Percentiles rank a stretch among this genome's conserved stretches.
Conservation (phyloP, 2,329 filamentous ascomycete genomes). For the Torrubiella hemipterigena region DNA sequence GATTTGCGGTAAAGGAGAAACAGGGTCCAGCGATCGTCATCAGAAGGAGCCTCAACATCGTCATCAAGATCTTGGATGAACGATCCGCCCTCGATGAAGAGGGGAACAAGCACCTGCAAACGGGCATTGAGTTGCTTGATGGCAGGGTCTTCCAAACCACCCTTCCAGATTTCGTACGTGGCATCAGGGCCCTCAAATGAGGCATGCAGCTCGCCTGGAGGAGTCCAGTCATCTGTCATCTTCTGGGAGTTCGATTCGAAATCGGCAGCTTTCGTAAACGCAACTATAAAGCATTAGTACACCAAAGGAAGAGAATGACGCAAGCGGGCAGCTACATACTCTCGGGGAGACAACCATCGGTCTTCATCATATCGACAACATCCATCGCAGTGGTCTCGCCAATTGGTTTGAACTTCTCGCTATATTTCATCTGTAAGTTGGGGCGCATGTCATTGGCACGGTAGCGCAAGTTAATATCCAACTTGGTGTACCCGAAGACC, state of each 20-base stretch:
- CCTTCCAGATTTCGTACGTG: constrained; percentile 76
- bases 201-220: constrained; percentile 63
- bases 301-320: background rate
- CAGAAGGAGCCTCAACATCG: constrained; percentile 54
- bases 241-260: constrained; percentile 48
- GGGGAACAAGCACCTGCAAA: constrained; percentile 68
- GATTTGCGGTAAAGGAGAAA: constrained; percentile 72
- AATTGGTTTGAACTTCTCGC: constrained; percentile 56
- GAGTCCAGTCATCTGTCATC: constrained; percentile 40
- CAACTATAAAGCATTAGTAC: constrained; percentile 33
- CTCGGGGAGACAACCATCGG: constrained; percentile 55
- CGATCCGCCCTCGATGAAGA: constrained; percentile 91
- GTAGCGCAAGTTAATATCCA: constrained; percentile 62
- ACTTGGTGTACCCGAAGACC: constrained; percentile 79
- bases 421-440: constrained; percentile 57
- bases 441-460: constrained; percentile 65
- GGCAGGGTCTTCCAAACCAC: constrained; percentile 55
- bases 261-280: constrained; percentile 49
- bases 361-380: constrained; percentile 49
- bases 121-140: constrained; percentile 65
- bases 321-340: constrained; percentile 29
- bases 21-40: constrained; percentile 79
- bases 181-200: constrained; percentile 49
- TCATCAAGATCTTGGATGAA: constrained; percentile 47
- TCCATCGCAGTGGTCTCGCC: constrained; percentile 60